Evolutionary conservation across 1,284 basidiomycete genomes (phyloP), one percentile per base, ranked within the genome.

Genomic region (Termitomyces sp.): DNA sequence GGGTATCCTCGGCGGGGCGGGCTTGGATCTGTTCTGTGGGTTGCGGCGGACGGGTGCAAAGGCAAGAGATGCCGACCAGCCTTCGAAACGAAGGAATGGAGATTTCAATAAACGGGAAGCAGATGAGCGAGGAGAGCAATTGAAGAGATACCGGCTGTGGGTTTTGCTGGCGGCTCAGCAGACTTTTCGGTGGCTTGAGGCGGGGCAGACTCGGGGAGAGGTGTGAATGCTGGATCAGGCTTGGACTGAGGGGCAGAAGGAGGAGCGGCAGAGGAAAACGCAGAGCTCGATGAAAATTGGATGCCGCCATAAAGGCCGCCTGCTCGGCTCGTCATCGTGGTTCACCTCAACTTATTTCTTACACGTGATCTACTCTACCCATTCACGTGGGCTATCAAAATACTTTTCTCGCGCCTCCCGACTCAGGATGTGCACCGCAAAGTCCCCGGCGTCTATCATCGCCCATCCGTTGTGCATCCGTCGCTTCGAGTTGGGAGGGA

Each of bases 51-150:
- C 78, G 44, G 89, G 90, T 15, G 90, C 90, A 63, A 92, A 92
- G 9, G 88, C 90, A 59, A 92, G 84, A n/a, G 88, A 81, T 58
- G 90, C 86, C 63, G 90, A 92, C 89, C 90, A 92, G 71, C 82
- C 87, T 89, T 74, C 53, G 59, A 59, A 60, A 44, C 56, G 57
- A 59, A 64, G 62, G 57, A 68, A 71, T 70, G 61, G 68, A 63
- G 63, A 73, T 73, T 74, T 77, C 65, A 77, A 77, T 75, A 70
- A 74, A 74, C 66, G 68, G 67, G 67, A 61, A 72, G 67, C 71
- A 70, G 62, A 61, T 62, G 63, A 62, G 57, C 70, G 67, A 63
- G 67, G 65, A 68, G 66, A 72, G 67, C 66, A 73, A 70, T 72
- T 71, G 67, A 67, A 74, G 82, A 74, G 72, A 75, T 90, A 91